phyloP scores from a whole-genome alignment of 2,329 filamentous ascomycete genomes.

The Massarina eburnea region DNA sequence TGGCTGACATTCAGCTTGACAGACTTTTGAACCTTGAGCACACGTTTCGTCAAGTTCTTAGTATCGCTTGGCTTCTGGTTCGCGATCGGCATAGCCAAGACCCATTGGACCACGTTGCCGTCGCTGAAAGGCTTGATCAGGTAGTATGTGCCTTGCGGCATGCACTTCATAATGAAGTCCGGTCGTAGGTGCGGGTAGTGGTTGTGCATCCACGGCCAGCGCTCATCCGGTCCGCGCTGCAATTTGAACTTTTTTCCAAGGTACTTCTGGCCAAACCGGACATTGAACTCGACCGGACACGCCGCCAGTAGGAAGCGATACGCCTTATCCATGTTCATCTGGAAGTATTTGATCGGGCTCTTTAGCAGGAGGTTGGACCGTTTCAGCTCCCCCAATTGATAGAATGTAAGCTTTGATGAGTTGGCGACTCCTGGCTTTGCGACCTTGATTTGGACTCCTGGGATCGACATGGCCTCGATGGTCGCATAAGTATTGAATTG shows the following conservation, averaged over 20 bases:
- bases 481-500: slow-evolving; percentile 14
- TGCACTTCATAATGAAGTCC: slow-evolving; percentile 32
- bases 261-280: slow-evolving; percentile 9
- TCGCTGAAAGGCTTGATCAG: slow-evolving; percentile 25
- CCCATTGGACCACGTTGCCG: slow-evolving; percentile 25
- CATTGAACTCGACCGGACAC: slow-evolving; percentile 25
- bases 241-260: slow-evolving; percentile 7
- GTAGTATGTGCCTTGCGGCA: slow-evolving; percentile 26
- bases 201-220: slow-evolving; percentile 24
- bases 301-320: slow-evolving; percentile 25
- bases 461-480: slow-evolving; percentile 4
- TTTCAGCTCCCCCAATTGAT: slow-evolving; percentile 19
- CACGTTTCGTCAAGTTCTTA: slow-evolving; percentile 10
- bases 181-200: slow-evolving; percentile 35
- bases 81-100: slow-evolving; percentile 12
- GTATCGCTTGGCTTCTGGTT: not conserved
- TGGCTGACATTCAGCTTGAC: slow-evolving; percentile 11
- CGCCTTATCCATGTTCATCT: slow-evolving; percentile 19
- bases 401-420: not conserved
- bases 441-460: not conserved
- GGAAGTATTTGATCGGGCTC: slow-evolving; percentile 11
- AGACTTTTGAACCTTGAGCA: slow-evolving; percentile 15
- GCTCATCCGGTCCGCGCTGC: not conserved
- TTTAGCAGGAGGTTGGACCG: slow-evolving; percentile 17
- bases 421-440: not conserved